phyloP scores from a whole-genome alignment of 768 basidiomycete species.

The Leccinum olivaceopallidum region DNA sequence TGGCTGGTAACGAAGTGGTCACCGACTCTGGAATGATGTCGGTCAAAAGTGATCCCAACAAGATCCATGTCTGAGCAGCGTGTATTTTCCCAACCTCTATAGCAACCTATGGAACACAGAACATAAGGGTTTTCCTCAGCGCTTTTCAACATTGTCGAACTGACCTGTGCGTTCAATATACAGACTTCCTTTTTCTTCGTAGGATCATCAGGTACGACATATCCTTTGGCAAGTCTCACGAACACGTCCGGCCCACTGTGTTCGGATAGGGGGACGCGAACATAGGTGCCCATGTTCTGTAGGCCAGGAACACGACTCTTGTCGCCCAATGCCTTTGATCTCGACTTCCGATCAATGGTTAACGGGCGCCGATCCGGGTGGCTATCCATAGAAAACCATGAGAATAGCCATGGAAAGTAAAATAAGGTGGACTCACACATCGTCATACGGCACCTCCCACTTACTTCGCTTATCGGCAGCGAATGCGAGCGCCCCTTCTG shows the following conservation, averaged over 20 bases:
- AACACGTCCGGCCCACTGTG: conserved; percentile 43
- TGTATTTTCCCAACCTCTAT: conserved; percentile 54
- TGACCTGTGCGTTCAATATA: conserved; percentile 58
- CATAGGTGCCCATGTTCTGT: conserved; percentile 60
- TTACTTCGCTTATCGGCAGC: conserved; percentile 51
- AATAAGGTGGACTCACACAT: conserved; percentile 51
- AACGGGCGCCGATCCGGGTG: conserved; percentile 33
- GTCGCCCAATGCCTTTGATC: conserved; percentile 63
- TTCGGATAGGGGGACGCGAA: conserved; percentile 14
- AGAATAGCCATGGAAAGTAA: background rate
- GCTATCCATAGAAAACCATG: conserved; percentile 28
- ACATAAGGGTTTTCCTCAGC: background rate
- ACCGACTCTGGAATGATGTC: conserved; percentile 44
- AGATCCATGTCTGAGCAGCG: conserved; percentile 66
- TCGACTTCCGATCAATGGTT: conserved; percentile 32
- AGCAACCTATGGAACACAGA: conserved; percentile 45
- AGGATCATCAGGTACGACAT: conserved; percentile 45
- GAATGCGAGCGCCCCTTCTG: conserved; percentile 62
- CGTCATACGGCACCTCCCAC: conserved; percentile 80
- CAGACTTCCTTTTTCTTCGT: conserved; percentile 48
- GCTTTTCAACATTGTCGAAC: background rate
- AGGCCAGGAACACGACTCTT: conserved; percentile 45
- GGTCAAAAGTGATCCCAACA: conserved; percentile 57
- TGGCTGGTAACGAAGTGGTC: conserved; percentile 27
- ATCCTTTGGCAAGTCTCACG: conserved; percentile 60